phyloP scores from a whole-genome alignment of 164 flowering plant genomes.

The Pachysandra terminalis region DNA sequence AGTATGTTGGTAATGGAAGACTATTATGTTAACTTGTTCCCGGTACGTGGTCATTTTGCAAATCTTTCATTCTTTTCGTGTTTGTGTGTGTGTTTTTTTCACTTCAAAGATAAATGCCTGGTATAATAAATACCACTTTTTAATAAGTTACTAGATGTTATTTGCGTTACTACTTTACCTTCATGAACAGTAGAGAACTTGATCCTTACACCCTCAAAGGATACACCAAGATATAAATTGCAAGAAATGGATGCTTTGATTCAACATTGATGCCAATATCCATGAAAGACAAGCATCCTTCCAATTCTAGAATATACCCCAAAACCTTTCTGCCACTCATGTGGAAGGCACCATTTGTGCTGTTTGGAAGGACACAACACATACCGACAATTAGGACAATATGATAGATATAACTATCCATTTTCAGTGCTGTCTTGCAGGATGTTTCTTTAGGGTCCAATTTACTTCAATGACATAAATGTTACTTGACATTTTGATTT shows the following conservation, averaged over 20 bases:
- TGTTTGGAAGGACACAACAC: not conserved
- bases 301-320: no score
- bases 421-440: not conserved
- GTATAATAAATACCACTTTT: not conserved
- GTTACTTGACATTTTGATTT: not conserved
- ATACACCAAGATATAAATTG: no score
- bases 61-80: not conserved
- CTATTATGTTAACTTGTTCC: conserved; percentile 53
- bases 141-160: not conserved
- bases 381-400: not conserved
- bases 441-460: not conserved
- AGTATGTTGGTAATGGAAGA: conserved; percentile 64
- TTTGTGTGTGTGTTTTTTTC: no score
- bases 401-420: not conserved
- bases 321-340: not conserved
- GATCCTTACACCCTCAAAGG: no score
- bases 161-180: no score
- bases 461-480: not conserved
- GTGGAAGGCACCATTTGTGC: not conserved
- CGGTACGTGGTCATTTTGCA: conserved; percentile 17
- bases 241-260: no score
- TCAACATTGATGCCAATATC: no score
- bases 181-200: no score
- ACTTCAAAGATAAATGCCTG: not conserved
- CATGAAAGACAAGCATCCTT: no score